Percentiles rank a stretch among this genome's conserved stretches.
Evolutionary conservation across 345 rosid genomes (phyloP).

Genomic region (Lenwebbia sp.): DNA sequence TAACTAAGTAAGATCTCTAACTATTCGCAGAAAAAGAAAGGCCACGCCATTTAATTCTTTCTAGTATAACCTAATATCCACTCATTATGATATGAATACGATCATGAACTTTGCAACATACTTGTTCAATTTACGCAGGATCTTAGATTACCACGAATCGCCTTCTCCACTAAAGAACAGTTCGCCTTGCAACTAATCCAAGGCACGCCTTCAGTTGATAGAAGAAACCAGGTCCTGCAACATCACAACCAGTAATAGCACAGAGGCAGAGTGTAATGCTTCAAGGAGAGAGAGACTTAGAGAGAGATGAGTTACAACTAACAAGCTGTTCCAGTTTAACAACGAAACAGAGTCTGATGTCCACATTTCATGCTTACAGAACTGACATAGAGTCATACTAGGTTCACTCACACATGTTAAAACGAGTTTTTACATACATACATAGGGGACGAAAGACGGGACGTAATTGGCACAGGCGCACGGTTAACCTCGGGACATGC

Average conservation of each 20-base stretch:
- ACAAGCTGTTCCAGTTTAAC: background rate
- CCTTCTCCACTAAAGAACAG: background rate
- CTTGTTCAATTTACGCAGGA: background rate
- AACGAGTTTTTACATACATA: background rate
- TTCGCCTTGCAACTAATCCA: no score
- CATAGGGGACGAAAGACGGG: background rate
- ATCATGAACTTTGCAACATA: background rate
- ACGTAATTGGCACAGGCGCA: background rate
- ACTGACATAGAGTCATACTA: background rate
- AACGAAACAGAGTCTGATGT: background rate
- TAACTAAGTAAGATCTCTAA: background rate
- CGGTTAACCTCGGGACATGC: background rate
- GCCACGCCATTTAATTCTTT: background rate
- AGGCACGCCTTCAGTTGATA: no score
- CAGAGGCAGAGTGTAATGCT: no score
- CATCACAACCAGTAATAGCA: no score
- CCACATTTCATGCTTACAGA: background rate
- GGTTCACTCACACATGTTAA: background rate
- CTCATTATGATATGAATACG: background rate
- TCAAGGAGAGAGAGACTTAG: background rate
- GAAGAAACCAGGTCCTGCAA: no score
- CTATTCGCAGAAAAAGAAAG: background rate
- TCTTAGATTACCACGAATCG: conserved; percentile 29
- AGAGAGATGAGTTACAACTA: background rate
- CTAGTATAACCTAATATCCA: background rate